phyloP scores from a whole-genome alignment of 257 asterid genomes.

The Galeopsis tetrahit region DNA sequence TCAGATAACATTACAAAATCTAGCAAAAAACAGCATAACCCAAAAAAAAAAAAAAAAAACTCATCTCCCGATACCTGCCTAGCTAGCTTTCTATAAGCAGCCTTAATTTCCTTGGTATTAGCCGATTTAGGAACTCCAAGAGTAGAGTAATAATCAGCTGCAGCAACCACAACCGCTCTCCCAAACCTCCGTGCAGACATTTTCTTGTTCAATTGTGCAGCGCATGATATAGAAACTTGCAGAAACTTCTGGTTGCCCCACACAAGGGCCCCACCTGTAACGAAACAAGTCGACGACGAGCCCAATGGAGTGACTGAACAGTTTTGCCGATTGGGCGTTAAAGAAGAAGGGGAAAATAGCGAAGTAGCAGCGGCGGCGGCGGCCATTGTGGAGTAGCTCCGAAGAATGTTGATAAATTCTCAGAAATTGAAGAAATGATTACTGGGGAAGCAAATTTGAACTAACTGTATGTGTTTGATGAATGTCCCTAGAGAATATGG shows the following conservation, averaged over 20 bases:
- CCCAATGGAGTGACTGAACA: slow-evolving; percentile 36
- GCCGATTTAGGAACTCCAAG: slow-evolving; percentile 97
- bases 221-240: slow-evolving; percentile 50
- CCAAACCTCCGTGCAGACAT: slow-evolving; percentile 65
- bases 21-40: slow-evolving; percentile 13
- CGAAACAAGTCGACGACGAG: slow-evolving; percentile 60
- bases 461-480: slow-evolving; percentile 40
- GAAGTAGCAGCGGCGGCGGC: slow-evolving; percentile 47
- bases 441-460: background rate
- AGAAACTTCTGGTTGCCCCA: slow-evolving; percentile 50
- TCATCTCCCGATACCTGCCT: slow-evolving; percentile 69
- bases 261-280: slow-evolving; percentile 51
- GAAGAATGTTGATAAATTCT: slow-evolving; percentile 2
- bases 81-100: slow-evolving; percentile 94
- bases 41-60: slow-evolving; percentile 25
- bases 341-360: slow-evolving; percentile 46
- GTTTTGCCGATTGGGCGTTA: slow-evolving; percentile 40
- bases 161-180: slow-evolving; percentile 75
- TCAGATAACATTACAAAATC: slow-evolving; percentile 2
- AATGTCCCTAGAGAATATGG: slow-evolving; percentile 39
- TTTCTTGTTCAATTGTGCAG: slow-evolving; percentile 59
- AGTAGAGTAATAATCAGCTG: slow-evolving; percentile 90
- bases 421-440: background rate
- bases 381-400: slow-evolving; percentile 38
- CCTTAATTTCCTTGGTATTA: slow-evolving; percentile 75